Percentiles rank a stretch among this genome's conserved stretches.
Evolutionary conservation across 2,329 filamentous ascomycete species (phyloP).

Genomic region (Colletotrichum eleusines): DNA sequence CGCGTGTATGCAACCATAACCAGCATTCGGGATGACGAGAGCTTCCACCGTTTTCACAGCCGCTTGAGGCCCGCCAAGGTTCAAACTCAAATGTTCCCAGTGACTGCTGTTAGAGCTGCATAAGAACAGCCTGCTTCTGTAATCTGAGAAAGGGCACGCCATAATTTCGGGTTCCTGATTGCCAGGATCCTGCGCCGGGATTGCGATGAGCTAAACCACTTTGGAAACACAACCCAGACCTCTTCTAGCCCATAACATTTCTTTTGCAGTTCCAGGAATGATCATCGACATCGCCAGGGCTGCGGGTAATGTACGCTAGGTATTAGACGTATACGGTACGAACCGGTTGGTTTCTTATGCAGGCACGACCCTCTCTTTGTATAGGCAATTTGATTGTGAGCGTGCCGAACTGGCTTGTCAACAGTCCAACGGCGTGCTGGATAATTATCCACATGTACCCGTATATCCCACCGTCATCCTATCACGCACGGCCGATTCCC

Average conservation of each 20-base stretch:
- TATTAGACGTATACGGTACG: not conserved
- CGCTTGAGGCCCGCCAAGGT: not conserved
- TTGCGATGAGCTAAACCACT: conserved; percentile 18
- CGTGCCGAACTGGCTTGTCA: not conserved
- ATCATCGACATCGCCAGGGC: conserved; percentile 16
- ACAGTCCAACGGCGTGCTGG: not conserved
- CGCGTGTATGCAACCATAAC: not conserved
- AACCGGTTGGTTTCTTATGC: not conserved
- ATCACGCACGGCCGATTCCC: not conserved
- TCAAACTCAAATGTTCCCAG: not conserved
- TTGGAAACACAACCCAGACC: conserved; percentile 22
- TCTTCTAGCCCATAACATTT: conserved; percentile 9
- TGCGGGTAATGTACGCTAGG: not conserved
- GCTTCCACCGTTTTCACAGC: not conserved
- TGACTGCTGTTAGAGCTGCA: conserved; percentile 12
- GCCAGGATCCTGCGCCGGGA: conserved; percentile 25
- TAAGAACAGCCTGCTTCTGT: conserved; percentile 6
- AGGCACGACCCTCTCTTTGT: not conserved
- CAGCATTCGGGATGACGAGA: not conserved
- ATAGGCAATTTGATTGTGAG: conserved; percentile 13
- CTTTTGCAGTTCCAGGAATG: conserved; percentile 25
- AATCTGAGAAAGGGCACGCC: conserved; percentile 30
- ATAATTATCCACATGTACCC: not conserved
- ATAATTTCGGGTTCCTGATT: conserved; percentile 33
- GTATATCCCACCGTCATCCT: not conserved